Evolutionary conservation across 257 asterid genomes (phyloP).

Genomic region (Perilla frutescens): DNA sequence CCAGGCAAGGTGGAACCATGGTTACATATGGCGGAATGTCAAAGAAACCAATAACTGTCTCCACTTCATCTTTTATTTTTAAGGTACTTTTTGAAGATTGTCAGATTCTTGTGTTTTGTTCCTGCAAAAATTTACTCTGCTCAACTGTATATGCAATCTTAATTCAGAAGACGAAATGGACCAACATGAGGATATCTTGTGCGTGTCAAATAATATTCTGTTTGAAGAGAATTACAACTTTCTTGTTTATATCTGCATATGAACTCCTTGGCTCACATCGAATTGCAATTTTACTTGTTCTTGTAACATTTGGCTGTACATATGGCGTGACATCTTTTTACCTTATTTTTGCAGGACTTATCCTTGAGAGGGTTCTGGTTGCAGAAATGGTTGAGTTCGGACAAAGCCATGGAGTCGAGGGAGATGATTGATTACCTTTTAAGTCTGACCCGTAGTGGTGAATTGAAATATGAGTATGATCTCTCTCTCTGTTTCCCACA

Average conservation of each 20-base stretch:
- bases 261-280: background rate
- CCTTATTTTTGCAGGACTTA: conserved; percentile 61
- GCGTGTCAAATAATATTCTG: too few relatives aligned
- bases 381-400: conserved; percentile 84
- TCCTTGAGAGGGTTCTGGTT: conserved; percentile 96
- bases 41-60: conserved; percentile 82
- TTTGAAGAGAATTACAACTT: too few relatives aligned
- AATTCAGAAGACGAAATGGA: background rate
- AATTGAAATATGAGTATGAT: conserved; percentile 80
- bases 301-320: background rate
- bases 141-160: conserved; percentile 1
- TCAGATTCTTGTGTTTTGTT: background rate
- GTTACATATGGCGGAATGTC: conserved; percentile 99
- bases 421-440: conserved; percentile 77
- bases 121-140: conserved; percentile 12
- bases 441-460: conserved; percentile 64
- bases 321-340: background rate
- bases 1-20: conserved; percentile 94
- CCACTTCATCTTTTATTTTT: conserved; percentile 87
- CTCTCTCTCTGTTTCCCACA: conserved; percentile 5
- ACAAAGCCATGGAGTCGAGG: conserved; percentile 68
- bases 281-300: background rate
- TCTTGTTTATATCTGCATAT: background rate
- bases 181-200: too few relatives aligned
- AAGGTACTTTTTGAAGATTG: conserved; percentile 54